Percentiles rank a stretch among this genome's conserved stretches.
Conservation (phyloP, 2,329 filamentous ascomycete species). For the Colletotrichum ledebouriae region DNA sequence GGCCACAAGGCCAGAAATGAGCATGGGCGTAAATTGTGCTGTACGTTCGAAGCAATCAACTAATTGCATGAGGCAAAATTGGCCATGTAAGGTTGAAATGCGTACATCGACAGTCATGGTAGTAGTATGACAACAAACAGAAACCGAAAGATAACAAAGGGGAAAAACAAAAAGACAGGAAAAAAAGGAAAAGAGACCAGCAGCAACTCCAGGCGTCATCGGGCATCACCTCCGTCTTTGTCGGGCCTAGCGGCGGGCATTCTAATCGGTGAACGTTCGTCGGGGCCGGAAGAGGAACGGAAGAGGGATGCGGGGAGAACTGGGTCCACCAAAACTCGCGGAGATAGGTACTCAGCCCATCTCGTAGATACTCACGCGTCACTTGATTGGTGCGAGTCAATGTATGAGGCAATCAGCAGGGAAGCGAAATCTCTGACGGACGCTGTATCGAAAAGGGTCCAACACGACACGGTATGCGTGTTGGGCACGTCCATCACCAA, state of each 20-base stretch:
- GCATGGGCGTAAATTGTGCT: not conserved
- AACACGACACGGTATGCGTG: slow-evolving; percentile 6
- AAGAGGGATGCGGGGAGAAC: not conserved
- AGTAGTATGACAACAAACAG: no score
- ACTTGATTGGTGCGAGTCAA: slow-evolving; percentile 9
- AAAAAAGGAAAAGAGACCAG: not conserved
- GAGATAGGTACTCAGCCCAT: slow-evolving; percentile 31
- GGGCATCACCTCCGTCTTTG: slow-evolving; percentile 20
- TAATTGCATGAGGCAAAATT: no score
- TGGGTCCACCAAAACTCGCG: slow-evolving; percentile 17
- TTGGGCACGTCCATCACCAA: not conserved
- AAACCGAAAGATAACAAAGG: no score
- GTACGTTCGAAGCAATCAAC: no score
- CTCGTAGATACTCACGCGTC: slow-evolving; percentile 19
- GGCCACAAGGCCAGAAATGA: no score
- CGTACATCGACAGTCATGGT: no score
- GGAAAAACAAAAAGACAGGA: no score
- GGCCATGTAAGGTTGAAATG: no score
- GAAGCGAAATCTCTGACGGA: slow-evolving; percentile 24
- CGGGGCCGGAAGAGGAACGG: slow-evolving; percentile 20
- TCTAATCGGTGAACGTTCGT: slow-evolving; percentile 33
- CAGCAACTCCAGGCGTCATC: slow-evolving; percentile 6
- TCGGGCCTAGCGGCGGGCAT: slow-evolving; percentile 1
- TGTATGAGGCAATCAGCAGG: slow-evolving; percentile 27
- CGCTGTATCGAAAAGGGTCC: slow-evolving; percentile 10